Conservation (phyloP, 176 grass and related monocot species). For the maize (Zea mays) region Zm-B73-REFERENCE-NAM-5.0 NC_050099.1:166583501-166584000, state of each 20-base stretch:
- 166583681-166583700: neutral
- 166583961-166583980: constrained; percentile 70
- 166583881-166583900: constrained; percentile 75
- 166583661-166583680: neutral
- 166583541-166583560: neutral
- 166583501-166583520: constrained; percentile 22
- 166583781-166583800: constrained; percentile 65
- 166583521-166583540: constrained; percentile 21
- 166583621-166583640: neutral
- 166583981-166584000: constrained; percentile 94
- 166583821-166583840: constrained; percentile 73
- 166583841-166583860: constrained; percentile 80
- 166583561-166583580: neutral
- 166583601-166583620: constrained; percentile 7
- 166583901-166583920: constrained; percentile 68
- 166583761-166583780: constrained; percentile 77
- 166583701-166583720: neutral
- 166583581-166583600: neutral
- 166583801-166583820: constrained; percentile 58
- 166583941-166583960: constrained; percentile 74
- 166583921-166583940: constrained; percentile 86
- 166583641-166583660: constrained; percentile 16
- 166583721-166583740: constrained; percentile 23
- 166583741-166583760: constrained; percentile 10
- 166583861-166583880: constrained; percentile 77